Base-by-base conservation (phyloP, 1,139 yeast genomes). In the Kurtzmaniella quercitrusa region DNA sequence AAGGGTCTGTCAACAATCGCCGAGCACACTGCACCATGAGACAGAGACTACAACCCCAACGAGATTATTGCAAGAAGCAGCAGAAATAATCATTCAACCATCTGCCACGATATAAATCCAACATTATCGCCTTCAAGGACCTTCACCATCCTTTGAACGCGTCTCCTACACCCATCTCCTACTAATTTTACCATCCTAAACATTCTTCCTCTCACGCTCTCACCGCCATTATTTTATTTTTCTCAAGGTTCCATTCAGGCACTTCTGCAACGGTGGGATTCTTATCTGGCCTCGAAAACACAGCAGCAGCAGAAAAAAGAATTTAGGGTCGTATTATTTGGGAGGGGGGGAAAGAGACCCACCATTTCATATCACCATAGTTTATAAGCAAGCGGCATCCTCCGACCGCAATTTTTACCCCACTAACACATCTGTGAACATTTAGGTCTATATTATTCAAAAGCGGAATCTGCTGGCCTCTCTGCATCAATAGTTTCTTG, bases 191-290 rank as follows among this genome's bases (percentile, higher is more conserved):
- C n/a, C 25, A 23, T 23, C 10, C 25, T 23, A 8, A 10, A 23
- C 25, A 23, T 7, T 12, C 31, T 10, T 27, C 31, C 14, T 6
- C 31, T n/a, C 10, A 7, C 31, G 31, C 14, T 12, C 14, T 10
- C n/a, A 27, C 5, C n/a, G 31, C n/a, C 14, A 27, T 12, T 12
- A 27, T 27, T 34, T 36, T 43, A 39, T 34, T 43, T 40, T 36
- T 31, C 18, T 31, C 16, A 27, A 41, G 41, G 46, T 43, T 43
- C 34, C 46, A 43, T 43, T 25, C 17, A 31, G 12, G 25, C 25
- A 41, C 34, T 36, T 43, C 45, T 43, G 46, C 46, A 43, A 43
- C 46, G 34, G 41, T 43, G 41, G 46, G 43, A 43, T 37, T 41
- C 44, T 43, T 41, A 41, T 41, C 44, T 19, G 14, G 18, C 18